Evolutionary conservation across 192 early-diverging fungal species (phyloP).

Genomic region (Entophlyctis luteolus): DNA sequence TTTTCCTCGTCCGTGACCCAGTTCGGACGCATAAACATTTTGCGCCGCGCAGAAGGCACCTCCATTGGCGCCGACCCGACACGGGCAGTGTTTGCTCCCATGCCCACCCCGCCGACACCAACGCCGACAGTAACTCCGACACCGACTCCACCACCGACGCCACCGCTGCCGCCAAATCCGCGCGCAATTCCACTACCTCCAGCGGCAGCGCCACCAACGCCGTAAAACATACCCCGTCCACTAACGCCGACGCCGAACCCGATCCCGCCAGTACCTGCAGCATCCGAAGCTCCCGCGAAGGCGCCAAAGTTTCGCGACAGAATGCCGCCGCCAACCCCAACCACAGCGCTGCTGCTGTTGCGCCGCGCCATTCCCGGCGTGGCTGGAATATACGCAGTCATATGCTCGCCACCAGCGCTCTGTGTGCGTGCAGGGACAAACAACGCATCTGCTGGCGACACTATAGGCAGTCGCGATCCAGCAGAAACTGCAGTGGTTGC

Average conservation of each 20-base stretch:
- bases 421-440: background rate
- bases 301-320: too few species aligned
- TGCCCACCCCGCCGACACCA: background rate
- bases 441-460: background rate
- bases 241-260: background rate
- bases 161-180: background rate
- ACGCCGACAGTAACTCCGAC: background rate
- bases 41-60: constrained; percentile 9
- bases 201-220: background rate
- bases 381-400: background rate
- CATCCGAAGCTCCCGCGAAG: background rate
- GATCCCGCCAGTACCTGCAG: background rate
- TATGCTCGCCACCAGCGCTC: background rate
- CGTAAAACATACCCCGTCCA: background rate
- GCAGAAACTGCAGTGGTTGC: background rate
- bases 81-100: background rate
- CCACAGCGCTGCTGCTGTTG: constrained; percentile 13
- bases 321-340: background rate
- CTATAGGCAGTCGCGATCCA: background rate
- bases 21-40: background rate
- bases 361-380: background rate
- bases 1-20: background rate
- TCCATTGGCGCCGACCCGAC: constrained; percentile 13
- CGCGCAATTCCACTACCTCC: too few species aligned
- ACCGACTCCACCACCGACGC: background rate